These are phyloP conservation scores for Monosporascus sp. DNA, from an alignment of 2,329 filamentous ascomycete genomes.

Conservation along the genomic window DNA sequence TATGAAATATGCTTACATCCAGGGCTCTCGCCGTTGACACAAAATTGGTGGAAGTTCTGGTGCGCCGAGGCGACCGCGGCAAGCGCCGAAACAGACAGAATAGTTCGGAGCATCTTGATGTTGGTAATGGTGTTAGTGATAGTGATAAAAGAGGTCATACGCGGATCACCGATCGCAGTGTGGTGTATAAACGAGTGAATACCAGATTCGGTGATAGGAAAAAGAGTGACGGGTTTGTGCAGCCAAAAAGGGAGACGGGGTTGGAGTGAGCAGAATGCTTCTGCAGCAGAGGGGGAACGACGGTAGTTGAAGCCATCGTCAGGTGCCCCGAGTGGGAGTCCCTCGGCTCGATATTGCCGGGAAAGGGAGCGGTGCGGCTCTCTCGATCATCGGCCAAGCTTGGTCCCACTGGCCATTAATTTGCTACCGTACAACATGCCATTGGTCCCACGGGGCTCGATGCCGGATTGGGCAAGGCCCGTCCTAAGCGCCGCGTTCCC, in stretches of 20 bases:
- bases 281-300: not conserved
- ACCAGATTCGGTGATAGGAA: not conserved
- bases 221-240: not conserved
- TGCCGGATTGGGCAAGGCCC: not conserved
- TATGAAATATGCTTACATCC: conserved; percentile 11
- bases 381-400: not conserved
- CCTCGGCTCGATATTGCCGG: not conserved
- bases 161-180: not conserved
- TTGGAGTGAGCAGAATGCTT: not conserved
- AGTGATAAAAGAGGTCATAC: not conserved
- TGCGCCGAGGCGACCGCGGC: conserved; percentile 27
- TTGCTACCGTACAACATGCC: not conserved
- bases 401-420: not conserved
- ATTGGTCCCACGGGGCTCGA: not conserved
- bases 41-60: conserved; percentile 37
- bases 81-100: conserved; percentile 16
- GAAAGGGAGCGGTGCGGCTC: not conserved
- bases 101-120: conserved; percentile 21
- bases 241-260: not conserved
- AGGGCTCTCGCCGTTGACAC: conserved; percentile 32
- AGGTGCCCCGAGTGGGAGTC: not conserved
- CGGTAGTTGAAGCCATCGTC: not conserved
- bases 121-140: not conserved
- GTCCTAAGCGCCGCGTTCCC: not conserved
- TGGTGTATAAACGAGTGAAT: not conserved